Conservation (phyloP, 148 eudicot genomes). For the Spergularia marina region DNA sequence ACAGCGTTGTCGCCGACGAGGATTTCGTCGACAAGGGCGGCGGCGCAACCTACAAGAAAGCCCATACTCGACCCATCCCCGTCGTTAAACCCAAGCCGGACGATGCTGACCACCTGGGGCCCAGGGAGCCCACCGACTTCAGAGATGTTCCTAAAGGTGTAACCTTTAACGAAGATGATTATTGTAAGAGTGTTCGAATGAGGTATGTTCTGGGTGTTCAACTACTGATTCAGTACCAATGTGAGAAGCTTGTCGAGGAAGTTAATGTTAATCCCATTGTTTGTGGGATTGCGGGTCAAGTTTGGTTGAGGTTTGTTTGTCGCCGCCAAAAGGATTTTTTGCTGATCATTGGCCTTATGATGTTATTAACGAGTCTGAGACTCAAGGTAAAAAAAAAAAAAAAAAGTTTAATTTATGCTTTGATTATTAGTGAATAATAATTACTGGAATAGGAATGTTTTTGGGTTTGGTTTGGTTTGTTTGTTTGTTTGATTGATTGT, state of each 20-base stretch:
- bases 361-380: conserved; percentile 50
- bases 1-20: conserved; percentile 53
- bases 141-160: conserved; percentile 19
- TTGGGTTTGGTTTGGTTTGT: too few relatives aligned
- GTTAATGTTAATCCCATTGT: conserved; percentile 51
- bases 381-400: conserved; percentile 2
- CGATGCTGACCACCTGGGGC: conserved; percentile 30
- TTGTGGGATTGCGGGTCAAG: conserved; percentile 51
- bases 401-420: too few relatives aligned
- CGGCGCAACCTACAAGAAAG: conserved; percentile 31
- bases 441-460: too few relatives aligned
- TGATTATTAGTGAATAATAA: too few relatives aligned
- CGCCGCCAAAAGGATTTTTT: conserved; percentile 39
- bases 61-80: conserved; percentile 24
- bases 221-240: conserved; percentile 59
- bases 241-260: conserved; percentile 56
- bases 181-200: conserved; percentile 45
- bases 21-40: conserved; percentile 33
- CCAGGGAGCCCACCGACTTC: conserved; percentile 63
- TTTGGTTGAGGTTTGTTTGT: conserved; percentile 64
- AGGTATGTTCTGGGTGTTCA: conserved; percentile 73
- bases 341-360: conserved; percentile 66
- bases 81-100: neutral
- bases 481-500: too few relatives aligned
- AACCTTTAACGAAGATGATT: conserved; percentile 30